These are phyloP conservation scores for Ilex asprella DNA, from an alignment of 257 asterid species.

Conservation along the genomic window DNA sequence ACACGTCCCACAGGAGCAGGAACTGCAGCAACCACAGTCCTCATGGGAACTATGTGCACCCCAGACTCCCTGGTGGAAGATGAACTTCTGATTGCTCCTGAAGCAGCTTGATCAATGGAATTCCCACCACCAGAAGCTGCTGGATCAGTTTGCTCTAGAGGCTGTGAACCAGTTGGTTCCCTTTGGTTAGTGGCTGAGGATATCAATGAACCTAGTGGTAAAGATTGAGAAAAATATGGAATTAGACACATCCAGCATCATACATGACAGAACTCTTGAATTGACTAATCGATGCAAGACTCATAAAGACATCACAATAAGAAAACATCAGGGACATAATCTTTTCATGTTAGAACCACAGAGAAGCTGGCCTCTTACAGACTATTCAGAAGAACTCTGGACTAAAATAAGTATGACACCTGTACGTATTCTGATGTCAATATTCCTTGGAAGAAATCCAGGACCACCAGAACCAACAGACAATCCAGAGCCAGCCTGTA, in stretches of 20 bases:
- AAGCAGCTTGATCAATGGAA: slow-evolving; percentile 39
- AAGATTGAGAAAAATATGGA: slow-evolving; percentile 1
- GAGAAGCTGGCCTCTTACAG: too few relatives aligned
- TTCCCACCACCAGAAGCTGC: slow-evolving; percentile 29
- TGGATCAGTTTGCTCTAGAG: slow-evolving; percentile 49
- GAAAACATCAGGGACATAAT: too few relatives aligned
- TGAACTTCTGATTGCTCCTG: slow-evolving; percentile 30
- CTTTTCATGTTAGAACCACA: too few relatives aligned
- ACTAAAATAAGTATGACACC: slow-evolving; percentile 30
- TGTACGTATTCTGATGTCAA: slow-evolving; percentile 93
- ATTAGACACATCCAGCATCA: background rate
- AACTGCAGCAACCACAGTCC: slow-evolving; percentile 53
- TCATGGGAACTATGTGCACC: slow-evolving; percentile 51
- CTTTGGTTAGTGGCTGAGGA: slow-evolving; percentile 43
- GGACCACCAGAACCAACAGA: slow-evolving; percentile 52
- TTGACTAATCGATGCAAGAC: too few relatives aligned
- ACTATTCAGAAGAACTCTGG: background rate
- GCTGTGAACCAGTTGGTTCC: slow-evolving; percentile 49
- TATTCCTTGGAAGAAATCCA: slow-evolving; percentile 73
- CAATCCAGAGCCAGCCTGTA: slow-evolving; percentile 49
- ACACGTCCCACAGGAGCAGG: slow-evolving; percentile 44
- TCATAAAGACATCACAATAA: too few relatives aligned
- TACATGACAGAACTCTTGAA: too few relatives aligned
- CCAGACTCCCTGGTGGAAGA: slow-evolving; percentile 36
- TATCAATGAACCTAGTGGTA: slow-evolving; percentile 47